Conservation (phyloP, 164 flowering plant genomes). For the Aristolochia fimbriata region DNA sequence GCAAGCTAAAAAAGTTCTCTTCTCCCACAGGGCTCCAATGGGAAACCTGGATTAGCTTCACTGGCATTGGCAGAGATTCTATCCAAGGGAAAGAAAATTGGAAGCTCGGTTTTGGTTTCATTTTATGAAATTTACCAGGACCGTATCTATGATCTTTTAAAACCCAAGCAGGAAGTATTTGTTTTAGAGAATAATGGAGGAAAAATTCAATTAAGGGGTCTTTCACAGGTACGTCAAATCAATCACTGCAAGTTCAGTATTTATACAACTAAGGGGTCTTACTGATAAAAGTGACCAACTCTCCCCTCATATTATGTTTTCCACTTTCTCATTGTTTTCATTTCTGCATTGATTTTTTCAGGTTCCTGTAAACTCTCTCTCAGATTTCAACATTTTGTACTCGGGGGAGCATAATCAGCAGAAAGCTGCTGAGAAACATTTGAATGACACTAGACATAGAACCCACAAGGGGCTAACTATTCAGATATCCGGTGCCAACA, state of each 20-base stretch:
- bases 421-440: conserved; percentile 28
- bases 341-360: conserved; percentile 13
- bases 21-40: conserved; percentile 37
- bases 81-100: conserved; percentile 20
- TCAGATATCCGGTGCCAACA: conserved; percentile 24
- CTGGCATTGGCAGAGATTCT: conserved; percentile 50
- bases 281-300: neutral
- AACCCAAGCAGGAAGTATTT: conserved; percentile 29
- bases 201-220: conserved; percentile 55
- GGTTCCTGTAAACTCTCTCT: conserved; percentile 43
- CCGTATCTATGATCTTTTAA: conserved; percentile 44
- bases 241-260: no score
- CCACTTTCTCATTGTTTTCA: neutral
- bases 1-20: neutral
- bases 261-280: no score
- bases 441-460: conserved; percentile 20
- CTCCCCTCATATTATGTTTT: neutral
- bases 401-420: conserved; percentile 5
- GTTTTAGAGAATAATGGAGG: conserved; percentile 43
- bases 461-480: conserved; percentile 58
- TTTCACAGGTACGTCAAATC: conserved; percentile 38
- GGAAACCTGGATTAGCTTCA: conserved; percentile 48
- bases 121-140: conserved; percentile 46
- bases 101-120: conserved; percentile 36
- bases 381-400: conserved; percentile 45